Evolutionary conservation across 169 alveolate genomes (phyloP), one percentile per base, ranked within the genome.

Genomic region (Babesia bovis): DNA sequence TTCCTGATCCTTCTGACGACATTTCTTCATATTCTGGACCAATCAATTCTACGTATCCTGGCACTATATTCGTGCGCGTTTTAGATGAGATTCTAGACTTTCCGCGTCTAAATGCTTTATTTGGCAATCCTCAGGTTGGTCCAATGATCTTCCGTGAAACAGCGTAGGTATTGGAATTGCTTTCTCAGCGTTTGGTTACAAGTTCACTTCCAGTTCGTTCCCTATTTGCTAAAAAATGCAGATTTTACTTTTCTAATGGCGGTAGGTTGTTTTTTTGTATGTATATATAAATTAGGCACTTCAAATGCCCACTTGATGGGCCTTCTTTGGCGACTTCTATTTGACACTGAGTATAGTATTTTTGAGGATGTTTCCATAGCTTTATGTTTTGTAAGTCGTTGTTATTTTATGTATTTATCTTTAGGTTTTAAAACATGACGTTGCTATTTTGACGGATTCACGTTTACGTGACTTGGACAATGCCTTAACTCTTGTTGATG

Each of bases 341-440:
- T 76, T 7, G 85, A 76, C 61, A n/a, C 17, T 2, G 81, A 68
- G 45, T 76, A 66, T 19, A n/a, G 25, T 36, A 47, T 76, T 15
- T 76, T 76, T 38, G 81, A 67, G 32, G 28, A 19, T 32, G 30
- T 55, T 9, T 40, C 85, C n/a, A 63, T 32, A 38, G 81, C 85
- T 21, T 36, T 76, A 51, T 68, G 75, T 28, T 36, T 73, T 19
- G 85, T 76, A 36, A 25, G 74, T 63, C 10, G 9, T 28, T 4
- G 5, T 47, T 19, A 47, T 10, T 35, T 26, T 1, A 15, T 2
- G 15, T 5, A 56, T 9, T 32, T 23, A n/a, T 1, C 2, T 0
- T 32, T 32, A 56, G 66, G 2, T 56, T 7, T 26, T 56, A 12
- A 28, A 21, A 30, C 66, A 49, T 3, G 49, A 35, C 19, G 28